Evolutionary conservation across 345 rosid genomes (phyloP), one percentile per base, ranked within the genome.

Genomic region (Populus tremula): DNA sequence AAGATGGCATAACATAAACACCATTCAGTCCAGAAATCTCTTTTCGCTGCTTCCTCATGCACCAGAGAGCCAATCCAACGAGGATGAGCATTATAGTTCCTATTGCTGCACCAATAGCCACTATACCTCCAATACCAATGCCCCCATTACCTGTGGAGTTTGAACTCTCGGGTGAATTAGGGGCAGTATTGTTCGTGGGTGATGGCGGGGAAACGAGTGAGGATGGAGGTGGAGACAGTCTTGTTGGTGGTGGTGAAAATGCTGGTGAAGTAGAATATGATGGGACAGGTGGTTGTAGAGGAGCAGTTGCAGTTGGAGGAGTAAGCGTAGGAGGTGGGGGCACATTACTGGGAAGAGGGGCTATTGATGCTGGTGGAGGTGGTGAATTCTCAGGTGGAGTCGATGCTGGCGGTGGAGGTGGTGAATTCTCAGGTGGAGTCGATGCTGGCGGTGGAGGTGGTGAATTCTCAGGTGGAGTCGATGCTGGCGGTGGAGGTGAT

Each of bases 1-100:
- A 90, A 27, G 98, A 86, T 9, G 98, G 94, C 88, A 87, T 82
- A 59, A 87, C 78, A 79, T 90, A 87, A 81, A 85, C 93, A 74
- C 94, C 94, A 71, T 83, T 84, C 39, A 81, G 83, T 70, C 84
- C 64, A 69, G 90, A 56, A 63, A 53, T 78, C 77, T 77, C 82
- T 82, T 80, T 93, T 84, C 88, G 90, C 43, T 85, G 83, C 87
- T 84, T 91, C 82, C 79, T 86, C 65, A 87, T 65, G 85, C 91
- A 92, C 87, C 91, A 93, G 47, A 86, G 66, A 78, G 82, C 73
- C 77, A 89, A 78, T 50, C 88, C 95, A 79, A 87, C 74, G 67
- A 92, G 85, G 85, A 84, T 75, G 76, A 93, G 89, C 62, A 89
- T 79, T 77, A 93, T 54, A 74, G 93, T 64, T 31, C 83, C 94